A percentile compares a stretch with the other conserved stretches of the same genome.
Conservation (phyloP, 352 stramenopile species). For the Achlya hypogyna region DNA sequence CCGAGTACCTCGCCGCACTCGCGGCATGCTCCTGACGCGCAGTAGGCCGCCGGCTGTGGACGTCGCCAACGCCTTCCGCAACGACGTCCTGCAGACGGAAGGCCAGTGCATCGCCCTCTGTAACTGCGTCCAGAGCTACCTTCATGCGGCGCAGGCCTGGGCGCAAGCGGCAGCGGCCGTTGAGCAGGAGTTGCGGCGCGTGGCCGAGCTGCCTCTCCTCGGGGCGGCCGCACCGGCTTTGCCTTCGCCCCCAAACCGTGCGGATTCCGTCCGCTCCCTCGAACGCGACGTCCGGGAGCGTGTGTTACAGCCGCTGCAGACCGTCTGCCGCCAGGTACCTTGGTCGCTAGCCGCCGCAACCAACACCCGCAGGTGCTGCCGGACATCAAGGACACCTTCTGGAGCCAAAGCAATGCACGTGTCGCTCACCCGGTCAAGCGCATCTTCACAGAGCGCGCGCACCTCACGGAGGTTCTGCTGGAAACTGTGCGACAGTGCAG, state of each 20-base stretch:
- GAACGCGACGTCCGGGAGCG: neutral
- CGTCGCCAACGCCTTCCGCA: constrained; percentile 41
- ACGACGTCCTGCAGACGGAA: constrained; percentile 64
- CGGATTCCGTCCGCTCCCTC: neutral
- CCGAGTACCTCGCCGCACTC: no score
- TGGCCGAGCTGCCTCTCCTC: constrained; percentile 40
- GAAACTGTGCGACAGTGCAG: neutral
- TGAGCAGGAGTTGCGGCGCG: constrained; percentile 51
- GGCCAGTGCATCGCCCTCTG: constrained; percentile 61
- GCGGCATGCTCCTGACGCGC: neutral
- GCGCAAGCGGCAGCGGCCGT: constrained; percentile 41
- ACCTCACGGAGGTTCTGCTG: neutral
- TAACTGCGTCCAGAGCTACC: constrained; percentile 58
- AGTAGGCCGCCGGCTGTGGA: neutral
- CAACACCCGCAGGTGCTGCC: constrained; percentile 37
- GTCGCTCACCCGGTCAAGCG: neutral
- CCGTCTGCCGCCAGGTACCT: constrained; percentile 21
- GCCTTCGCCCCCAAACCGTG: neutral
- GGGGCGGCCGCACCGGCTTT: neutral
- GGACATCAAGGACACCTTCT: constrained; percentile 73
- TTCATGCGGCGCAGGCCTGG: constrained; percentile 57
- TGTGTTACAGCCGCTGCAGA: constrained; percentile 20
- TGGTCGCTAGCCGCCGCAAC: neutral
- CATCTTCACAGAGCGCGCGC: neutral
- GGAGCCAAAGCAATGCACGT: constrained; percentile 28